A percentile compares a stretch with the other conserved stretches of the same genome.
Evolutionary conservation across 345 rosid genomes (phyloP).

Genomic region (Toxicodendron radicans): DNA sequence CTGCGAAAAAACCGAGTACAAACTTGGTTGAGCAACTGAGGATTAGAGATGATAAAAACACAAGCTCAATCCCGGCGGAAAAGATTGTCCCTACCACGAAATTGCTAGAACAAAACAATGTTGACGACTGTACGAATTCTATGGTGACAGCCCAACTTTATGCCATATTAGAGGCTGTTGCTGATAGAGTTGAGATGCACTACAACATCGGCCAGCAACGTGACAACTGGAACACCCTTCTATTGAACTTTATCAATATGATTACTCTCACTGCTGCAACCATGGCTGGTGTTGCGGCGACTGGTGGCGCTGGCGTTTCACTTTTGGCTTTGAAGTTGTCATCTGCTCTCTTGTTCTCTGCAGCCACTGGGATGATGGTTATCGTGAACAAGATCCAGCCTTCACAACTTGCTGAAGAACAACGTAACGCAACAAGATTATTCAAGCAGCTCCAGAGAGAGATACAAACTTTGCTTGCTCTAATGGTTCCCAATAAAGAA

Average conservation of each 20-base stretch:
- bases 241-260: conserved; percentile 65
- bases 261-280: conserved; percentile 61
- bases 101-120: not conserved
- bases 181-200: conserved; percentile 77
- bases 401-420: conserved; percentile 58
- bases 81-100: not conserved
- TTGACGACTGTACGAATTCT: not conserved
- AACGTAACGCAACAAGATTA: conserved; percentile 45
- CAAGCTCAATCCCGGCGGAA: conserved; percentile 6
- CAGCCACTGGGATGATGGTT: conserved; percentile 41
- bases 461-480: conserved; percentile 22
- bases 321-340: conserved; percentile 46
- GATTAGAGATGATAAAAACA: not conserved
- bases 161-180: conserved; percentile 50
- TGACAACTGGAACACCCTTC: conserved; percentile 61
- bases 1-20: conserved; percentile 22
- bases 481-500: conserved; percentile 11
- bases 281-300: conserved; percentile 51
- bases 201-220: conserved; percentile 63
- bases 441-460: conserved; percentile 39
- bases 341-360: conserved; percentile 39
- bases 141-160: conserved; percentile 34
- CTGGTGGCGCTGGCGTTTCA: conserved; percentile 25
- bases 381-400: conserved; percentile 63
- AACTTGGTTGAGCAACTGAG: too few relatives aligned